phyloP scores from a whole-genome alignment of 2,329 filamentous ascomycete genomes.

The Sporothrix curviconia region DNA sequence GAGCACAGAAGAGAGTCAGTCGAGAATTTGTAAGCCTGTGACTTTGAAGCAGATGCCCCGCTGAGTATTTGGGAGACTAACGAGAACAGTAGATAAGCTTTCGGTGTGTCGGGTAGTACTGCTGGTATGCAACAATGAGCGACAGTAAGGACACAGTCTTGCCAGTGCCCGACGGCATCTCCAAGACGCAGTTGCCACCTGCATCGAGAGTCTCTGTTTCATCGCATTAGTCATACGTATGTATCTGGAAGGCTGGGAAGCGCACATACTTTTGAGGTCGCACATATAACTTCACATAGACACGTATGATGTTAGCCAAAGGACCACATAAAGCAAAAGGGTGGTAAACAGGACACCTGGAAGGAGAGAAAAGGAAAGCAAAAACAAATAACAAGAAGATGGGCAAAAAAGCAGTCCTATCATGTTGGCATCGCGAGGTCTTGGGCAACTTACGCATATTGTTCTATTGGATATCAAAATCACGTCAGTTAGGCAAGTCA shows the following conservation, averaged over 20 bases:
- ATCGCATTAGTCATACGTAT: constrained; percentile 8
- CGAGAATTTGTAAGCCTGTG: too few species aligned
- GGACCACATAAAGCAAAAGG: too few species aligned
- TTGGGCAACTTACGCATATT: constrained; percentile 40
- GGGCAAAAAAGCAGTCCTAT: too few species aligned
- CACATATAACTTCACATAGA: constrained; percentile 46
- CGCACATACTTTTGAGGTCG: constrained; percentile 45
- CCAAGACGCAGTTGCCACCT: constrained; percentile 89
- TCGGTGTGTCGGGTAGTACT: constrained; percentile 83
- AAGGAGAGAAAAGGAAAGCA: too few species aligned
- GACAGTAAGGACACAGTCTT: constrained; percentile 95
- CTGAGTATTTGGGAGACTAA: constrained; percentile 30
- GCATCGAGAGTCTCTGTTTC: constrained; percentile 70
- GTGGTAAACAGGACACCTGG: too few species aligned
- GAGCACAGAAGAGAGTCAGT: too few species aligned
- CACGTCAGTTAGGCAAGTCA: not conserved
- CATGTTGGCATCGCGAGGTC: not conserved
- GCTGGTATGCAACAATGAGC: constrained; percentile 93
- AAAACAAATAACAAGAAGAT: too few species aligned
- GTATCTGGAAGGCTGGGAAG: not conserved
- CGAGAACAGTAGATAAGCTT: constrained; percentile 99
- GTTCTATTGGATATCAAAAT: constrained; percentile 36
- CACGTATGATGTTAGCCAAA: constrained; percentile 3
- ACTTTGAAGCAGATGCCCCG: too few species aligned
- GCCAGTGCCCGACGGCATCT: constrained; percentile 98